Percentiles rank a stretch among this genome's conserved stretches.
Conservation (phyloP, 2,329 filamentous ascomycete genomes). For the Microdochium trichocladiopsis region DNA sequence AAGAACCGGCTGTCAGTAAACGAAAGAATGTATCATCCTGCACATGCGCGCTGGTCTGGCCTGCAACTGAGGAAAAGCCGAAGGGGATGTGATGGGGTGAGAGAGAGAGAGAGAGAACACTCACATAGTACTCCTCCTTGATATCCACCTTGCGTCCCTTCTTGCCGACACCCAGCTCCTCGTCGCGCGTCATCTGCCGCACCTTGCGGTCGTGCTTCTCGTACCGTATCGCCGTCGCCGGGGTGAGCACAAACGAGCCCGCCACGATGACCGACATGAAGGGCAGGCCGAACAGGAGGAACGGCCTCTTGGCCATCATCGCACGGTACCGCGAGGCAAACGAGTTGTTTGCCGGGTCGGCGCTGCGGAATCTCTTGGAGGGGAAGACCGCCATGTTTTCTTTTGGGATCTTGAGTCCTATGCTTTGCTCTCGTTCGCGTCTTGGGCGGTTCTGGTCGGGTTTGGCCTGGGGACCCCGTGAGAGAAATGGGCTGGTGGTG, state of each 20-base stretch:
- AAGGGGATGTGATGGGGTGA: not conserved
- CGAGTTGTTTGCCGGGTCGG: slow-evolving; percentile 52
- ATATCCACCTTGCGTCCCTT: slow-evolving; percentile 66
- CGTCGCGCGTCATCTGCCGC: slow-evolving; percentile 74
- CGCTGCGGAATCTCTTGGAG: slow-evolving; percentile 62
- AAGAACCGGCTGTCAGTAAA: slow-evolving; percentile 9
- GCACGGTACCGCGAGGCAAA: slow-evolving; percentile 73
- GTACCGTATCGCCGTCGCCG: slow-evolving; percentile 87
- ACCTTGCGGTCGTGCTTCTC: slow-evolving; percentile 90
- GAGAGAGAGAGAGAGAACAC: slow-evolving; percentile 23
- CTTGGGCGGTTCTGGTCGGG: too few relatives aligned
- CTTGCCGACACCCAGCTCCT: slow-evolving; percentile 76
- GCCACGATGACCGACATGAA: slow-evolving; percentile 87
- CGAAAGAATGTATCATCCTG: too few relatives aligned
- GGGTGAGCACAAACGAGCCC: slow-evolving; percentile 89
- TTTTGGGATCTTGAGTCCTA: not conserved
- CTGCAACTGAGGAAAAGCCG: not conserved
- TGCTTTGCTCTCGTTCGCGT: too few relatives aligned
- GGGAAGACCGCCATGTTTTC: slow-evolving; percentile 55
- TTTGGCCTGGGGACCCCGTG: too few relatives aligned
- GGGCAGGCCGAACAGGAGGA: slow-evolving; percentile 87
- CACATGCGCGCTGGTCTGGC: too few relatives aligned
- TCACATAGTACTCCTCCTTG: slow-evolving; percentile 80
- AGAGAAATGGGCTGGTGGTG: too few relatives aligned
- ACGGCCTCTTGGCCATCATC: slow-evolving; percentile 71